Percentiles rank a stretch among this genome's conserved stretches.
Evolutionary conservation across 2,329 filamentous ascomycete species (phyloP).

Genomic region (Hawksworthiomyces lignivorus): DNA sequence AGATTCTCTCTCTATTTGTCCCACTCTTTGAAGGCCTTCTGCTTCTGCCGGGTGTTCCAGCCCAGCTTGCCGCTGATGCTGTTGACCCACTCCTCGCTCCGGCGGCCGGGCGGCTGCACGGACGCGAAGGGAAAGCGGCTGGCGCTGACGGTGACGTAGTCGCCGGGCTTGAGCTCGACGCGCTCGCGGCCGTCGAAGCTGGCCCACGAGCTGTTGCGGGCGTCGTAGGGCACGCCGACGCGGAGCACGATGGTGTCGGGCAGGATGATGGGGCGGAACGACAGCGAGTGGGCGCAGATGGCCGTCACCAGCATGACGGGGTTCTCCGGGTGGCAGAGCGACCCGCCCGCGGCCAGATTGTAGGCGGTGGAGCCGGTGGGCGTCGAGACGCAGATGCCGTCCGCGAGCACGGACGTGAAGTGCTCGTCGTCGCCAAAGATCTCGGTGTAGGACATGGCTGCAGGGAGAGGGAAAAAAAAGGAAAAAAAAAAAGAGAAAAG

Average conservation of each 20-base stretch:
- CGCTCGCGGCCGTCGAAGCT: conserved; percentile 93
- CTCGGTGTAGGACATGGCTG: conserved; percentile 85
- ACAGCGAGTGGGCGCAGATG: conserved; percentile 90
- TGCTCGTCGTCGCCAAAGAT: conserved; percentile 93
- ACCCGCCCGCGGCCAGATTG: conserved; percentile 91
- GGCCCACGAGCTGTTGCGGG: conserved; percentile 86
- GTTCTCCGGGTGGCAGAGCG: conserved; percentile 90
- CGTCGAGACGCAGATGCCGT: conserved; percentile 88
- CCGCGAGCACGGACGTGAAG: conserved; percentile 87
- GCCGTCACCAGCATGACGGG: conserved; percentile 91
- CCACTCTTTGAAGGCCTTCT: conserved; percentile 54
- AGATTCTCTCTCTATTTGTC: conserved; percentile 22
- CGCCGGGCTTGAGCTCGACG: conserved; percentile 67
- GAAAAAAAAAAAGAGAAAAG: background rate
- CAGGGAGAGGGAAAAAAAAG: background rate
- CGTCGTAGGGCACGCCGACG: conserved; percentile 89
- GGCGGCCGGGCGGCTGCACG: conserved; percentile 60
- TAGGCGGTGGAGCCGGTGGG: conserved; percentile 94
- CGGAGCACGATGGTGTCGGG: conserved; percentile 93
- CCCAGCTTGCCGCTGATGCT: conserved; percentile 72
- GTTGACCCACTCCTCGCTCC: conserved; percentile 74
- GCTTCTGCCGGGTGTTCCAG: conserved; percentile 74
- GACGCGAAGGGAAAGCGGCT: conserved; percentile 69
- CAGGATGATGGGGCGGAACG: conserved; percentile 91
- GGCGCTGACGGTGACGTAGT: conserved; percentile 79